These are phyloP conservation scores for Comarum palustre DNA, from an alignment of 306 rosid species.

Conservation along the genomic window DNA sequence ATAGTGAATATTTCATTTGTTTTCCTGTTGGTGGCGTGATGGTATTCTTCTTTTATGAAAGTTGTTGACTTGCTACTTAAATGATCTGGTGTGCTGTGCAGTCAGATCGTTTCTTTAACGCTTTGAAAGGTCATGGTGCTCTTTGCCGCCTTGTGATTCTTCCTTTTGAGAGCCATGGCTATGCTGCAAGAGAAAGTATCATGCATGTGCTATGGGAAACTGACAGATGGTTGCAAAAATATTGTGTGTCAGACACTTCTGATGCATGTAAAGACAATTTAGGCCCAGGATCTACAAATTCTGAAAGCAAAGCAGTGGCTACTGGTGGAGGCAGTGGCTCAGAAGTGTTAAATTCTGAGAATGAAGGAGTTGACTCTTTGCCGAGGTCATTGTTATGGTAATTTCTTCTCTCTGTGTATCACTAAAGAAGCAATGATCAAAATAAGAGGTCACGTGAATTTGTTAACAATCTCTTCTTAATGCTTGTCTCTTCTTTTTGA, in stretches of 20 bases:
- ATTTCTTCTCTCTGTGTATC: conserved; percentile 28
- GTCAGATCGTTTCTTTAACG: conserved; percentile 96
- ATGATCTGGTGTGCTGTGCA: conserved; percentile 37
- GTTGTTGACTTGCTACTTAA: conserved; percentile 25
- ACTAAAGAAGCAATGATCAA: neutral
- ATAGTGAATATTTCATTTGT: neutral
- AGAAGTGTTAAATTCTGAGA: conserved; percentile 49
- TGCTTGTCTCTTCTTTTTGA: neutral
- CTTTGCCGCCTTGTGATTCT: conserved; percentile 88
- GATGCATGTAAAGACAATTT: conserved; percentile 41
- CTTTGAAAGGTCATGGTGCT: conserved; percentile 98
- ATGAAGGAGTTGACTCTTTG: conserved; percentile 42
- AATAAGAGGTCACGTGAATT: neutral
- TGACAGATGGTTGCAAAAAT: conserved; percentile 87
- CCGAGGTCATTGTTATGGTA: conserved; percentile 83
- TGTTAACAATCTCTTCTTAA: neutral
- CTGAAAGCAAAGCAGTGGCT: conserved; percentile 52
- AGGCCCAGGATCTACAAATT: conserved; percentile 37
- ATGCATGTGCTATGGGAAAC: conserved; percentile 99
- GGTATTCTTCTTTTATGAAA: conserved; percentile 12
- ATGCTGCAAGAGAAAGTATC: conserved; percentile 89
- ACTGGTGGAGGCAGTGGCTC: conserved; percentile 64
- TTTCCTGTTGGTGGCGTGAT: neutral
- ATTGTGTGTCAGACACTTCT: conserved; percentile 51
- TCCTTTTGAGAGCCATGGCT: conserved; percentile 94